Percentiles rank a stretch among this genome's conserved stretches.
Evolutionary conservation across 139 green algal genomes (phyloP).

Genomic region (Gonium pectorale): DNA sequence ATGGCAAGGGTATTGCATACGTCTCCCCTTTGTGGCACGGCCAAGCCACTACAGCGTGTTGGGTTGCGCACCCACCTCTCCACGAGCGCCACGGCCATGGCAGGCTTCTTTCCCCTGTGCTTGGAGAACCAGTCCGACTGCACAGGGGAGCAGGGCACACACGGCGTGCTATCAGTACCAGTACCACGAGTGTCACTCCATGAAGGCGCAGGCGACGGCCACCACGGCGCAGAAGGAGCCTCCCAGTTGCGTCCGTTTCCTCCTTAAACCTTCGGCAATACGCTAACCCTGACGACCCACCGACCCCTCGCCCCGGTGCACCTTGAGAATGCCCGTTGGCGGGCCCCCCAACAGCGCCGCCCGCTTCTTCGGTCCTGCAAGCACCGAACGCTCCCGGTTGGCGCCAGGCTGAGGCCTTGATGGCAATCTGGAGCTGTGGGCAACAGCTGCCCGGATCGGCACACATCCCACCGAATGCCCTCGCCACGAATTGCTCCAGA

Average conservation of each 20-base stretch:
- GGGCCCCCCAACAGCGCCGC: not conserved
- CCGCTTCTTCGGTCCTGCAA: constrained; percentile 41
- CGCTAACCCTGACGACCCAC: too few species aligned
- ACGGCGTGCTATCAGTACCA: too few species aligned
- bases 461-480: constrained; percentile 46
- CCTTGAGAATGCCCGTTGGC: constrained; percentile 42
- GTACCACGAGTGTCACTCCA: too few species aligned
- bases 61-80: constrained; percentile 16
- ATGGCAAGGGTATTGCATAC: too few species aligned
- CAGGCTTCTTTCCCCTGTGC: constrained; percentile 56
- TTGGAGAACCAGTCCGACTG: constrained; percentile 67
- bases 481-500: constrained; percentile 38
- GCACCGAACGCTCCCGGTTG: too few species aligned
- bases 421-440: too few species aligned
- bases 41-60: not conserved
- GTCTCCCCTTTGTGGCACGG: too few species aligned
- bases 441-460: too few species aligned
- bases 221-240: not conserved
- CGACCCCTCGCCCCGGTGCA: not conserved
- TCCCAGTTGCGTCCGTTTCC: not conserved
- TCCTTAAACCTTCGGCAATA: too few species aligned
- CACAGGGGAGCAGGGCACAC: not conserved
- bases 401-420: not conserved
- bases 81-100: constrained; percentile 57
- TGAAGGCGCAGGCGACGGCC: too few species aligned